phyloP scores from a whole-genome alignment of 2,329 filamentous ascomycete genomes.

The Leptographium procerum region DNA sequence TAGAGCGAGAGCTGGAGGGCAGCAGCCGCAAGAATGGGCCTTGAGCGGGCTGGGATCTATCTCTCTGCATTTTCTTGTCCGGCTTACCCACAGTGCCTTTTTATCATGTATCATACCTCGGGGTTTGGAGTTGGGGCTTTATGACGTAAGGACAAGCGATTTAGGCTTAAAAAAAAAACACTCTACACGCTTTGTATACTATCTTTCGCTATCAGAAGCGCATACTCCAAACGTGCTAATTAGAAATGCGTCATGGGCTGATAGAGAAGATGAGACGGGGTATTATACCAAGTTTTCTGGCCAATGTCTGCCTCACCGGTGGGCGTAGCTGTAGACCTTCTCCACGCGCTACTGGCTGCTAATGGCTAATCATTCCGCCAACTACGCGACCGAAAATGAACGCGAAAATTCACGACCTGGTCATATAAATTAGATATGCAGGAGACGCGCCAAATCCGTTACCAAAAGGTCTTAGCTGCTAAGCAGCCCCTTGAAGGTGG shows the following conservation, averaged over 20 bases:
- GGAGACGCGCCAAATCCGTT: background rate
- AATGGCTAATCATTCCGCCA: background rate
- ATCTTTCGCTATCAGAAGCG: background rate
- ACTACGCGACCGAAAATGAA: background rate
- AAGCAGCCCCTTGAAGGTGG: background rate
- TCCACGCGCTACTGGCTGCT: background rate
- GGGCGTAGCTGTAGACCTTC: background rate
- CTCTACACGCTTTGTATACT: background rate
- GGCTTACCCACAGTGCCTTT: background rate
- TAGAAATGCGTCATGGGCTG: background rate
- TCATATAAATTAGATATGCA: background rate
- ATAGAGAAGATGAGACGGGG: background rate
- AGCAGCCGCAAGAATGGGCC: background rate
- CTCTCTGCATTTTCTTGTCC: background rate
- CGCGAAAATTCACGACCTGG: slow-evolving; percentile 2
- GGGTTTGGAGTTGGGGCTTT: background rate
- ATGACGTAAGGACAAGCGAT: background rate
- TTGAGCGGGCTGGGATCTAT: background rate
- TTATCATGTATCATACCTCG: background rate
- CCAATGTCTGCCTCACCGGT: background rate
- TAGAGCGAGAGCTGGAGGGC: slow-evolving; percentile 11
- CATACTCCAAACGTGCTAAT: background rate
- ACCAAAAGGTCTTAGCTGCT: background rate
- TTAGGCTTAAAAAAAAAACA: background rate
- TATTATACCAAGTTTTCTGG: background rate